Conservation (phyloP, 1,139 yeast species). For the Yamadazyma triangularis region DNA sequence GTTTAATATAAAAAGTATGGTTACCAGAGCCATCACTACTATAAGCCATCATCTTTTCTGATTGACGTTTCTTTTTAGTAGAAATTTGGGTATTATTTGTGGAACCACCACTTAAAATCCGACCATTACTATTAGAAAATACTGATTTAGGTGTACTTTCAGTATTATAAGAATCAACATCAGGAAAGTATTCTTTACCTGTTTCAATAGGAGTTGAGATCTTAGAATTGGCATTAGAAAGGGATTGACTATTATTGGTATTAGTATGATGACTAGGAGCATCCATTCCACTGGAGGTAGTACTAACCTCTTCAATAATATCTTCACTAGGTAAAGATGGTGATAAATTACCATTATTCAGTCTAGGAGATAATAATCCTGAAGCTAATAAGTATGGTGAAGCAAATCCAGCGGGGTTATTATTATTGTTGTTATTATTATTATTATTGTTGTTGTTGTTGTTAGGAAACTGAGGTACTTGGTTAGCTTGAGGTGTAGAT, state of each 20-base stretch:
- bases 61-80: slow-evolving; percentile 19
- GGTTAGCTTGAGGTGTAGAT: slow-evolving; percentile 21
- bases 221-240: slow-evolving; percentile 1
- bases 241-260: neutral
- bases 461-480: too few species aligned
- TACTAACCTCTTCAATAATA: slow-evolving; percentile 5
- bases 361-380: slow-evolving; percentile 49
- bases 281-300: slow-evolving; percentile 2
- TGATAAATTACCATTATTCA: slow-evolving; percentile 18
- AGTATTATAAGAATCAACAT: slow-evolving; percentile 4
- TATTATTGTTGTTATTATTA: slow-evolving; percentile 6
- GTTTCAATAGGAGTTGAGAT: slow-evolving; percentile 12
- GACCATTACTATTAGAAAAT: slow-evolving; percentile 20
- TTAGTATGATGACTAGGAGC: slow-evolving; percentile 5
- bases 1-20: slow-evolving; percentile 36
- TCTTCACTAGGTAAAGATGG: slow-evolving; percentile 11
- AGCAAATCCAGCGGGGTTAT: slow-evolving; percentile 43
- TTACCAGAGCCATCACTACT: slow-evolving; percentile 41
- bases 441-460: too few species aligned
- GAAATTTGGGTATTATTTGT: neutral
- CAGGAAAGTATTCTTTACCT: slow-evolving; percentile 11
- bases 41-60: slow-evolving; percentile 38
- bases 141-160: slow-evolving; percentile 19
- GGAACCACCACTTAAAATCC: slow-evolving; percentile 20
- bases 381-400: slow-evolving; percentile 60